Conservation (phyloP, 805 yeast genomes). For the Saccharomycopsis sp. region DNA sequence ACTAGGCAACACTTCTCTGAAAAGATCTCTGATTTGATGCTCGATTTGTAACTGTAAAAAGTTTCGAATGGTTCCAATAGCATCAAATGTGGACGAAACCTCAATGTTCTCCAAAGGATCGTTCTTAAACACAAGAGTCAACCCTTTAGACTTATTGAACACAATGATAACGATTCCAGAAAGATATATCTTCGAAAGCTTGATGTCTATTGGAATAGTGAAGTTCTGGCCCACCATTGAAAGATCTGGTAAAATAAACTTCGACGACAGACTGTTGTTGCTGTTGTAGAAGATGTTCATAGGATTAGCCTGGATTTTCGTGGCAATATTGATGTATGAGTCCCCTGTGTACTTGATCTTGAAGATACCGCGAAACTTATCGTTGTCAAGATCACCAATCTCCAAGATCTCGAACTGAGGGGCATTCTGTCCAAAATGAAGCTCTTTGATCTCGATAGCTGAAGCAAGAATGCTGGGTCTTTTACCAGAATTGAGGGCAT, state of each 20-base stretch:
- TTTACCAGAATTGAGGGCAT: slow-evolving; percentile 67
- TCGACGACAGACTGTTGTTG: slow-evolving; percentile 34
- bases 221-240: slow-evolving; percentile 60
- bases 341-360: slow-evolving; percentile 72
- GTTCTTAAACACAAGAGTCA: slow-evolving; percentile 80
- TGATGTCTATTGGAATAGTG: slow-evolving; percentile 72
- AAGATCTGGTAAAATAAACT: slow-evolving; percentile 62
- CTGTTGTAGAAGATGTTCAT: slow-evolving; percentile 50
- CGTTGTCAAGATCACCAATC: slow-evolving; percentile 72
- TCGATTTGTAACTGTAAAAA: slow-evolving; percentile 80
- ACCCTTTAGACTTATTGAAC: slow-evolving; percentile 72
- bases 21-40: slow-evolving; percentile 68
- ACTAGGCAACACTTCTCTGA: slow-evolving; percentile 79
- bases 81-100: slow-evolving; percentile 82
- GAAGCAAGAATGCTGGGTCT: slow-evolving; percentile 67
- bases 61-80: slow-evolving; percentile 75
- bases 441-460: slow-evolving; percentile 57
- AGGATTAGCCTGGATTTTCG: slow-evolving; percentile 81
- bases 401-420: slow-evolving; percentile 75
- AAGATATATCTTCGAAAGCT: slow-evolving; percentile 62
- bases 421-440: slow-evolving; percentile 66
- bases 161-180: slow-evolving; percentile 83
- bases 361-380: slow-evolving; percentile 75
- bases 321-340: slow-evolving; percentile 65
- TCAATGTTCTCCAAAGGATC: slow-evolving; percentile 81